Conservation (phyloP, 805 yeast genomes). For the Spencermartinsiella europaea region DNA sequence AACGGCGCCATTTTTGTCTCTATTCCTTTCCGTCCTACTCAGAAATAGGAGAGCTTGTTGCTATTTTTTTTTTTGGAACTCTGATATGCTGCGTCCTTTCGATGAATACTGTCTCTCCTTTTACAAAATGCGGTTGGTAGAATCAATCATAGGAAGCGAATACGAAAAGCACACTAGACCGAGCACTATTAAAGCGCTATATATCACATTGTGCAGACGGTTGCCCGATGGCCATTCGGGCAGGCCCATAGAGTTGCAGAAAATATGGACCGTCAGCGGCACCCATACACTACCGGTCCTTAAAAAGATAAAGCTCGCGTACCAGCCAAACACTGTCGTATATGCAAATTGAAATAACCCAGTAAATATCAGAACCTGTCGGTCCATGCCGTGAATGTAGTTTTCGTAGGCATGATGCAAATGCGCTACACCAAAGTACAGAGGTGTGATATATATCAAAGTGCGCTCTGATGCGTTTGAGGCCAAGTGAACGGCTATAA, state of each 20-base stretch:
- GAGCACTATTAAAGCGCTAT: conserved; percentile 32
- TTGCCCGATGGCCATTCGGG: conserved; percentile 38
- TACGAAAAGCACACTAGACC: conserved; percentile 41
- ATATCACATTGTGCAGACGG: conserved; percentile 11
- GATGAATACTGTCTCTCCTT: too few relatives aligned
- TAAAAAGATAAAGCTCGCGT: conserved; percentile 54
- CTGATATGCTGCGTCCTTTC: too few relatives aligned
- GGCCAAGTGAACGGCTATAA: conserved; percentile 29
- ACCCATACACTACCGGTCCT: conserved; percentile 51
- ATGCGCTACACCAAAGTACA: conserved; percentile 73
- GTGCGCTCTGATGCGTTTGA: conserved; percentile 21
- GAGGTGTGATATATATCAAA: conserved; percentile 45
- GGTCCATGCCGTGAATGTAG: conserved; percentile 28
- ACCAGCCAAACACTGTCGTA: conserved; percentile 66
- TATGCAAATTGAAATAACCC: conserved; percentile 52
- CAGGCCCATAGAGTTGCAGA: conserved; percentile 68
- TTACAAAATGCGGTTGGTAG: not conserved
- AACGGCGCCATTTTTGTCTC: not conserved
- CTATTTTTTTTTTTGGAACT: too few relatives aligned
- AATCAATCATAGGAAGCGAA: conserved; percentile 1
- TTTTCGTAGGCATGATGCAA: conserved; percentile 63
- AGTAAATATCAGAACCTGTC: conserved; percentile 34
- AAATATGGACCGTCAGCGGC: conserved; percentile 51
- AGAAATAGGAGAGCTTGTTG: too few relatives aligned
- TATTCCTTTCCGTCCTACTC: too few relatives aligned